phyloP scores from a whole-genome alignment of 805 yeast genomes.

The Ogataea ramenticola region DNA sequence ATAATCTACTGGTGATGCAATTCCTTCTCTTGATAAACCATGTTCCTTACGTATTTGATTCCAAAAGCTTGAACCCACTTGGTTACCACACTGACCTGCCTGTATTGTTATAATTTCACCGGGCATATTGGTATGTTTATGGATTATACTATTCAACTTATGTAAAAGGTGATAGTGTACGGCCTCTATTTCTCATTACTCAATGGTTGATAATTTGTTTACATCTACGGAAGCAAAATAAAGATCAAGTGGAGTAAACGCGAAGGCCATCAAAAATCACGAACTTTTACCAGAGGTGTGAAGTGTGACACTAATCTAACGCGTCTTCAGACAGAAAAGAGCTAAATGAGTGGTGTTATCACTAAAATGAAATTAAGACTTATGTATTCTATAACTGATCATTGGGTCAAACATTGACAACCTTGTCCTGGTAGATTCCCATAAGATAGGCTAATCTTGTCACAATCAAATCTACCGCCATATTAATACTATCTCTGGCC shows the following conservation, averaged over 20 bases:
- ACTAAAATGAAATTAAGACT: too few species aligned
- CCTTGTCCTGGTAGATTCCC: slow-evolving; percentile 55
- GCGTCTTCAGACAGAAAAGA: too few species aligned
- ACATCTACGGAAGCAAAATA: too few species aligned
- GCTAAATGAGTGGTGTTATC: too few species aligned
- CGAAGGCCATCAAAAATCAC: not conserved
- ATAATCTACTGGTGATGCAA: slow-evolving; percentile 22
- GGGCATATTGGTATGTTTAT: slow-evolving; percentile 26
- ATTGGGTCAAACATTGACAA: not conserved
- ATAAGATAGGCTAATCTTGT: slow-evolving; percentile 82
- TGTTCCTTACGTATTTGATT: slow-evolving; percentile 80
- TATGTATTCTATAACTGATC: not conserved
- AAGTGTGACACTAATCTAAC: too few species aligned
- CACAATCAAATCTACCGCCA: slow-evolving; percentile 91
- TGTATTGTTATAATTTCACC: slow-evolving; percentile 69
- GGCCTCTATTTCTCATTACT: too few species aligned
- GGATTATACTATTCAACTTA: too few species aligned
- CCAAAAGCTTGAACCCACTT: slow-evolving; percentile 92
- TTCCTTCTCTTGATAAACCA: slow-evolving; percentile 67
- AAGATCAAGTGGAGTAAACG: not conserved
- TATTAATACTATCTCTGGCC: slow-evolving; percentile 81
- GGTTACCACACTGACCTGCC: slow-evolving; percentile 92
- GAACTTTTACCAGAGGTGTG: not conserved
- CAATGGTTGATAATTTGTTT: not conserved
- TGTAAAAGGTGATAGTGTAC: too few species aligned